These are phyloP conservation scores for Diaporthe sp. DNA, from an alignment of 2,329 filamentous ascomycete species.

Conservation along the genomic window DNA sequence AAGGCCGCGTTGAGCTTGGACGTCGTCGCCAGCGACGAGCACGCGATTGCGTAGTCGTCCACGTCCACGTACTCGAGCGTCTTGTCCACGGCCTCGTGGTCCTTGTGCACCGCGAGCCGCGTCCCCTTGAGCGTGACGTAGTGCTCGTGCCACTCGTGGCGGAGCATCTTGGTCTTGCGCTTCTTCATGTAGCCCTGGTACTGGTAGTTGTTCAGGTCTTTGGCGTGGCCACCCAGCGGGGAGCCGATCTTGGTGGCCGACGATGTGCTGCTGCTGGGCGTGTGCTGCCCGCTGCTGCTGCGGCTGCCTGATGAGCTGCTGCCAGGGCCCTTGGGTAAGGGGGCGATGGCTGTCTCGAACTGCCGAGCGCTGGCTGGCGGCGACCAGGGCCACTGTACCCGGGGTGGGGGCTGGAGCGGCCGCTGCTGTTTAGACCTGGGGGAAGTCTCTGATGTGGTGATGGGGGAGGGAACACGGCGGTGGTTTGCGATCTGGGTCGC, in stretches of 20 bases:
- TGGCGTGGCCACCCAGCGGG: slow-evolving; percentile 37
- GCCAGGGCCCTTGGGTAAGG: slow-evolving; percentile 38
- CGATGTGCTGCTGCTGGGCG: slow-evolving; percentile 43
- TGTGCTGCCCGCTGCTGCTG: slow-evolving; percentile 36
- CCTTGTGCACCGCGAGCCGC: slow-evolving; percentile 80
- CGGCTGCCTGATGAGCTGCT: slow-evolving; percentile 34
- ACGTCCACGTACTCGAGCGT: slow-evolving; percentile 86
- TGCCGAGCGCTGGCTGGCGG: slow-evolving; percentile 54
- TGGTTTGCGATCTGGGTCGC: slow-evolving; percentile 51
- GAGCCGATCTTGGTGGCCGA: slow-evolving; percentile 44
- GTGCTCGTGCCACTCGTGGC: slow-evolving; percentile 93
- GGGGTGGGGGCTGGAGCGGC: slow-evolving; percentile 62
- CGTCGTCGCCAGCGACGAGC: slow-evolving; percentile 78
- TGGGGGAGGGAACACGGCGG: slow-evolving; percentile 46
- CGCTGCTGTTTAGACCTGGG: slow-evolving; percentile 49
- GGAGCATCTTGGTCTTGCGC: slow-evolving; percentile 87
- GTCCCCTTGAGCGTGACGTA: slow-evolving; percentile 88
- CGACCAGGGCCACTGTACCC: slow-evolving; percentile 64
- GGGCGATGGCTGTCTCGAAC: slow-evolving; percentile 59
- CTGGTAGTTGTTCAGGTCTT: slow-evolving; percentile 63
- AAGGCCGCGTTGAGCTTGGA: slow-evolving; percentile 90
- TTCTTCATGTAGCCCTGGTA: slow-evolving; percentile 95
- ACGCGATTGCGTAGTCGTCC: slow-evolving; percentile 89
- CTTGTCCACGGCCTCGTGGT: slow-evolving; percentile 59
- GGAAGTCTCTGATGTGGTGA: slow-evolving; percentile 49